These are phyloP conservation scores for Scedosporium aurantiacum DNA, from an alignment of 2,329 filamentous ascomycete genomes.

Conservation along the genomic window DNA sequence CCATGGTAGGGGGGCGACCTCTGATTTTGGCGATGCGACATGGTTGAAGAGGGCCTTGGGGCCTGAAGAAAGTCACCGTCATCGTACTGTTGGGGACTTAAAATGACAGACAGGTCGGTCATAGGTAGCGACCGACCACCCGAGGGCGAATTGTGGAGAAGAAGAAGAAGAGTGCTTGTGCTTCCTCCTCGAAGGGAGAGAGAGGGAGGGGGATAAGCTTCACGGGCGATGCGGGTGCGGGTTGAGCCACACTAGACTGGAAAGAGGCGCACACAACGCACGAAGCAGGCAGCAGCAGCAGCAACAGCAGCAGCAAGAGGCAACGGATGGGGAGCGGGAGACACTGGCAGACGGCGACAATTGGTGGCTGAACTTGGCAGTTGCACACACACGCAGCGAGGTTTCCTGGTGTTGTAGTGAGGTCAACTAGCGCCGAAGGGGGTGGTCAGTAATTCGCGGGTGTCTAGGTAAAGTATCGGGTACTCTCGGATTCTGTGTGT, in stretches of 20 bases:
- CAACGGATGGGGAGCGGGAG: background rate
- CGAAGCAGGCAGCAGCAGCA: background rate
- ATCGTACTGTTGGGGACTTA: constrained; percentile 35
- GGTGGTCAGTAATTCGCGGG: background rate
- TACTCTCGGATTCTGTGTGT: background rate
- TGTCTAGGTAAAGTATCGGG: background rate
- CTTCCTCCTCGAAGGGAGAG: background rate
- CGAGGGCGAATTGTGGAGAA: background rate
- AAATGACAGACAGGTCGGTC: constrained; percentile 28
- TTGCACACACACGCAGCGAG: no score
- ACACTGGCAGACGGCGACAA: background rate
- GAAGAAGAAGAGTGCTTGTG: background rate
- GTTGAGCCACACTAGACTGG: background rate
- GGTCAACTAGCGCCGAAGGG: background rate
- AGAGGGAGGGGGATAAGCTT: background rate
- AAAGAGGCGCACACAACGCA: background rate
- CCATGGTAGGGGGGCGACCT: constrained; percentile 14
- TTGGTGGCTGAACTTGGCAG: no score
- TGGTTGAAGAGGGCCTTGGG: constrained; percentile 10
- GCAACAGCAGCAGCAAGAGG: background rate
- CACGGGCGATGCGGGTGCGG: background rate
- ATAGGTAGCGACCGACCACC: constrained; percentile 12
- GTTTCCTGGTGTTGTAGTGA: background rate
- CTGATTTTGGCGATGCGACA: constrained; percentile 9
- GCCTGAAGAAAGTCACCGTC: constrained; percentile 18